phyloP scores from a whole-genome alignment of 75 land plant genomes.

The Picea glauca region DNA sequence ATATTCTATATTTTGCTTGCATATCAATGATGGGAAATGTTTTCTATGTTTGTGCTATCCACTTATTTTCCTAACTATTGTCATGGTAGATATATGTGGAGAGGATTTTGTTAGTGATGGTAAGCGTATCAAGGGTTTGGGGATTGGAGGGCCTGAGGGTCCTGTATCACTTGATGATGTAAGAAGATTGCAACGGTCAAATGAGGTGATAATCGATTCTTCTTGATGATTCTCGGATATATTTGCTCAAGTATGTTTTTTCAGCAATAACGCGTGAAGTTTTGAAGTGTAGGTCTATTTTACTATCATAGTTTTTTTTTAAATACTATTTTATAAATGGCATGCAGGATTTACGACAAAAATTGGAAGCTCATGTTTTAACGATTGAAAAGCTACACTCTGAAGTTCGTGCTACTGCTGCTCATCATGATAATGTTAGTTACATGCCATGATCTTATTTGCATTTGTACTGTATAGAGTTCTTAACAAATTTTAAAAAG shows the following conservation, averaged over 20 bases:
- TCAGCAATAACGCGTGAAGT: no score
- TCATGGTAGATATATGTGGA: neutral
- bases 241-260: no score
- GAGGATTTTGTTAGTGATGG: conserved; percentile 31
- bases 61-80: no score
- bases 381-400: conserved; percentile 56
- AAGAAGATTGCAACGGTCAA: conserved; percentile 85
- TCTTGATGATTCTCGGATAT: no score
- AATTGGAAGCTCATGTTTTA: conserved; percentile 68
- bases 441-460: neutral
- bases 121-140: conserved; percentile 78
- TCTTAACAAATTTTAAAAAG: no score
- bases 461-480: no score
- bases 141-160: conserved; percentile 83
- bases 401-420: conserved; percentile 54
- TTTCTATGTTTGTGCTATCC: no score
- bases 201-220: conserved; percentile 46
- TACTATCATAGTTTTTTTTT: no score
- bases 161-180: conserved; percentile 97
- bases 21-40: no score
- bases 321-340: no score
- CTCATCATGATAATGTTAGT: conserved; percentile 74
- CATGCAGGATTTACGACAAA: conserved; percentile 80
- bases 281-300: no score
- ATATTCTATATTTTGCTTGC: no score